Evolutionary conservation across 805 yeast genomes (phyloP).

Genomic region (Cyberlindnera euphorbiiphila): DNA sequence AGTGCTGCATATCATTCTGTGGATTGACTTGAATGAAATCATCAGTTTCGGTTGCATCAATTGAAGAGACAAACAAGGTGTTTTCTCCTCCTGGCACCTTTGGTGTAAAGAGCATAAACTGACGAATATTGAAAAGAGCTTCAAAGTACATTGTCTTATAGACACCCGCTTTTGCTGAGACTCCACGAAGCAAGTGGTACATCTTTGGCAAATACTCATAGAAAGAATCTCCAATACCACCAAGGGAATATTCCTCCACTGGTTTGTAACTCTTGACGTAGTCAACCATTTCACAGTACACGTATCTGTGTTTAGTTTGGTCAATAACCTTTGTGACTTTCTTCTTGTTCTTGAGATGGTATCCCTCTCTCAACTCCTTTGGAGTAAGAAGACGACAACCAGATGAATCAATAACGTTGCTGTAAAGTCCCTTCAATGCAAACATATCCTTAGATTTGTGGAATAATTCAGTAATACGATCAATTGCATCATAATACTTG

Average conservation of each 20-base stretch:
- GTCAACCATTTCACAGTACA: slow-evolving; percentile 33
- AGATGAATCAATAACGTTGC: slow-evolving; percentile 44
- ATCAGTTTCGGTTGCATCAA: slow-evolving; percentile 25
- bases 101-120: slow-evolving; percentile 43
- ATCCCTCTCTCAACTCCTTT: slow-evolving; percentile 31
- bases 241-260: slow-evolving; percentile 31
- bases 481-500: slow-evolving; percentile 47
- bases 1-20: slow-evolving; percentile 41
- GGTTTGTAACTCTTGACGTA: slow-evolving; percentile 17
- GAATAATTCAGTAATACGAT: slow-evolving; percentile 39
- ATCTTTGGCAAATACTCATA: slow-evolving; percentile 49
- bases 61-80: slow-evolving; percentile 29
- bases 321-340: slow-evolving; percentile 36
- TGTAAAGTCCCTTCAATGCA: slow-evolving; percentile 40
- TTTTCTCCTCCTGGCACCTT: slow-evolving; percentile 37
- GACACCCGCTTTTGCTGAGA: slow-evolving; percentile 27
- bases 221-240: slow-evolving; percentile 42
- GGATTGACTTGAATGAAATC: slow-evolving; percentile 19
- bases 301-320: slow-evolving; percentile 27
- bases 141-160: slow-evolving; percentile 33
- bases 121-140: slow-evolving; percentile 36
- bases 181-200: slow-evolving; percentile 39
- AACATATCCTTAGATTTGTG: slow-evolving; percentile 33
- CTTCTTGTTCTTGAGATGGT: slow-evolving; percentile 31
- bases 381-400: slow-evolving; percentile 40